Evolutionary conservation across 148 eudicot genomes (phyloP).

Genomic region (Oxyria digyna): DNA sequence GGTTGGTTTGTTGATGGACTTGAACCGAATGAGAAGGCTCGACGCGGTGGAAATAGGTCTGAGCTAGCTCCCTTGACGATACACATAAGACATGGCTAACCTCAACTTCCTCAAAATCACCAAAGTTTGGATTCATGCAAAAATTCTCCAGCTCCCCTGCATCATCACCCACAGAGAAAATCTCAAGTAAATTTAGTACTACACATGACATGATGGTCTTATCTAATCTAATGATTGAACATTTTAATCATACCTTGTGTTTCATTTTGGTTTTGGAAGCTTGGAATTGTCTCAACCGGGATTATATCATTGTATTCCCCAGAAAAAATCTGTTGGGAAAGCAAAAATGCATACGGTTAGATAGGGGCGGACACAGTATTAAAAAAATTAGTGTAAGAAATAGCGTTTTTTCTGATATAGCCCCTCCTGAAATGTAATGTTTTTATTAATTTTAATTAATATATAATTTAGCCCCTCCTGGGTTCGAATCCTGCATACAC

Average conservation of each 20-base stretch:
- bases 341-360: too few species aligned
- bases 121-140: slow-evolving; percentile 39
- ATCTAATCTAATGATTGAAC: too few species aligned
- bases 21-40: slow-evolving; percentile 54
- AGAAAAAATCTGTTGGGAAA: not conserved
- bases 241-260: not conserved
- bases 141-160: slow-evolving; percentile 24
- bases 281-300: not conserved
- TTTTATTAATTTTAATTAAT: too few species aligned
- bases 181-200: too few species aligned
- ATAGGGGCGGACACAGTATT: too few species aligned
- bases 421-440: too few species aligned
- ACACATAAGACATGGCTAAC: slow-evolving; percentile 46
- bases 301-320: not conserved
- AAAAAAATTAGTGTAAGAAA: too few species aligned
- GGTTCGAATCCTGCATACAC: too few species aligned
- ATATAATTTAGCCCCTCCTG: too few species aligned
- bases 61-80: slow-evolving; percentile 44
- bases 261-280: not conserved
- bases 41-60: slow-evolving; percentile 62
- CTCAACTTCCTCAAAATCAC: slow-evolving; percentile 44
- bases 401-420: too few species aligned
- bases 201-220: too few species aligned
- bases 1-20: slow-evolving; percentile 25
- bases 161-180: slow-evolving; percentile 26